Evolutionary conservation across 257 asterid genomes (phyloP).

Genomic region (Scutellaria barbata): DNA sequence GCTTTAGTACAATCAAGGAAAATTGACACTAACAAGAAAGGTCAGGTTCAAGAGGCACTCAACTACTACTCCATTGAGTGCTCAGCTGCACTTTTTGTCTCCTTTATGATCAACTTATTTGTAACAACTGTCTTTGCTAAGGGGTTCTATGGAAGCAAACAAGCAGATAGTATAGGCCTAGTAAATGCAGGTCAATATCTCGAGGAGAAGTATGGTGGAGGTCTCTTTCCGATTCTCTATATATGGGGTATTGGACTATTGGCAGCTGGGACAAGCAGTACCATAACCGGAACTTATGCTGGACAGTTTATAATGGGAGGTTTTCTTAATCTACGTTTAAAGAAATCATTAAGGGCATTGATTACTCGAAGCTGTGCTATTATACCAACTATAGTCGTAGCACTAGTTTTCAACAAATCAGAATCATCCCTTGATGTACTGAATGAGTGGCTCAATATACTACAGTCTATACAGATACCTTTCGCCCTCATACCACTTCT

Average conservation of each 20-base stretch:
- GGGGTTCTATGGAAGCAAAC: conserved; percentile 82
- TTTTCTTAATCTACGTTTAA: conserved; percentile 82
- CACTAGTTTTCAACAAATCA: conserved; percentile 82
- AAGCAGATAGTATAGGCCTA: conserved; percentile 80
- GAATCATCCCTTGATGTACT: conserved; percentile 84
- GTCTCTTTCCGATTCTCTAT: conserved; percentile 85
- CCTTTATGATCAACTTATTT: conserved; percentile 87
- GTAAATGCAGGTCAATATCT: conserved; percentile 95
- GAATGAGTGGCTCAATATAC: conserved; percentile 97
- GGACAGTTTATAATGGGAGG: conserved; percentile 99
- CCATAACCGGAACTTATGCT: conserved; percentile 96
- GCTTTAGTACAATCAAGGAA: conserved; percentile 94
- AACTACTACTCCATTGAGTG: conserved; percentile 85
- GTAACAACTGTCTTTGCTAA: conserved; percentile 96
- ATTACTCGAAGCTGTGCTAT: conserved; percentile 98
- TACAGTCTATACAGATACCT: conserved; percentile 95
- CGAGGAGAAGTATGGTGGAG: conserved; percentile 93
- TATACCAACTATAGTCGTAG: conserved; percentile 89
- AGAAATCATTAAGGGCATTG: conserved; percentile 87
- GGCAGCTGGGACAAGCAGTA: conserved; percentile 99
- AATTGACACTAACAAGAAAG: conserved; percentile 74
- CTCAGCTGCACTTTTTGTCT: conserved; percentile 79
- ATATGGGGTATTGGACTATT: conserved; percentile 96
- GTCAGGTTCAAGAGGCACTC: conserved; percentile 87
- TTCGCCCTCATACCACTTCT: conserved; percentile 97